Evolutionary conservation across 805 yeast species (phyloP), one percentile per base, ranked within the genome.

Genomic region (Cyberlindnera veronae): DNA sequence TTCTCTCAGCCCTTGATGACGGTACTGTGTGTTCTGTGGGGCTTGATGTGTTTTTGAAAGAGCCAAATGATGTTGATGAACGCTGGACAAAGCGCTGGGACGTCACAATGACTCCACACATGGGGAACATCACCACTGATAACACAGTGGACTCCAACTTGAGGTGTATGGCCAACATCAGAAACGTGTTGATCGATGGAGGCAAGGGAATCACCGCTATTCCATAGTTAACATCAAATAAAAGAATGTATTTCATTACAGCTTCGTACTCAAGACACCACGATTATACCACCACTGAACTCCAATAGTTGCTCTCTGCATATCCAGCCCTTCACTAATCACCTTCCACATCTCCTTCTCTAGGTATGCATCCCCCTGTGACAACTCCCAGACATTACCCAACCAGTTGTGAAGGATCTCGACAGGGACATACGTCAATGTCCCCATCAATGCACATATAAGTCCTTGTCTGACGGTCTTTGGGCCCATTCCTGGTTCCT

Each of bases 11-110:
- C 0, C 64, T 84, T 42, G 67, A 77, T 40, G 47, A 69, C 4
- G 86, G 86, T 1, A 73, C 79, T 41, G 67, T 85, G 3, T 61
- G 71, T 13, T 76, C 79, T 53, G 85, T 81, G 7, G 91, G 90
- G 0, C 57, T 83, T 29, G 95, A 85, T 53, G 95, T 85, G 3
- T 83, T 66, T 55, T 77, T 74, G 41, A 58, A 73, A 17, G 95
- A 85, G 60, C 85, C 86, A 3, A 34, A 49, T 0, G 23, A 35
- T 15, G 69, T 80, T 14, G 70, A 74, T 44, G 63, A 67, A 12
- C 75, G 68, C 28, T 67, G 81, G 31, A 49, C 72, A 18, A 62
- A 64, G 6, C 69, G 90, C 51, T 68, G 76, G 53, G 88, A 84
- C 55, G 84, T 82, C n/a, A 62, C 81, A 0, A 29, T 53, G 32